A percentile compares a stretch with the other conserved stretches of the same genome.
Conservation (phyloP, 2,329 filamentous ascomycete genomes). For the Dothistroma pini region DNA sequence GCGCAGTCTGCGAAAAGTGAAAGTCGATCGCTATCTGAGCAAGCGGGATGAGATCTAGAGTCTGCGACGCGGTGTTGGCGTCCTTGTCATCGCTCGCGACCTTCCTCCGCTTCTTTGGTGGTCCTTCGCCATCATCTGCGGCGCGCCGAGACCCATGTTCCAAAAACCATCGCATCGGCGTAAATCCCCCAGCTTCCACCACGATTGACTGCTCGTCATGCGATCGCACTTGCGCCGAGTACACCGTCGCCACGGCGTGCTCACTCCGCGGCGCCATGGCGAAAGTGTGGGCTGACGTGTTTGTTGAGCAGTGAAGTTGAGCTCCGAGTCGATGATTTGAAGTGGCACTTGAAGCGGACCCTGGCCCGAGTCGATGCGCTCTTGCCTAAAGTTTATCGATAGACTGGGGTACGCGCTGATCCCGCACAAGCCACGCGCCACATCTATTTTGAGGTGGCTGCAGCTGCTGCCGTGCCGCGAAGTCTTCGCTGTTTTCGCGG, state of each 20-base stretch:
- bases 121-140: slow-evolving; percentile 17
- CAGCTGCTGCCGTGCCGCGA: not conserved
- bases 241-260: slow-evolving; percentile 25
- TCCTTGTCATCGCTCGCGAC: not conserved
- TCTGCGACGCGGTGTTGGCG: not conserved
- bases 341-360: not conserved
- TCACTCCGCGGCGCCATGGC: slow-evolving; percentile 21
- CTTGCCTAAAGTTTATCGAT: not conserved
- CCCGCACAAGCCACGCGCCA: not conserved
- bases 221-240: slow-evolving; percentile 27
- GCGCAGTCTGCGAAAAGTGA: slow-evolving; percentile 25
- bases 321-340: not conserved
- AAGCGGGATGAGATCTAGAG: slow-evolving; percentile 23
- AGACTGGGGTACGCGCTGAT: not conserved
- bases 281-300: not conserved
- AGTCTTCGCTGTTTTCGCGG: not conserved
- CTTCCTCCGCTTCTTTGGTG: slow-evolving; percentile 27
- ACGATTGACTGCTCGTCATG: slow-evolving; percentile 27
- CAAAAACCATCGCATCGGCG: slow-evolving; percentile 32
- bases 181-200: slow-evolving; percentile 33
- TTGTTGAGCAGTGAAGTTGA: slow-evolving; percentile 1
- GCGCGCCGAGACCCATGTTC: slow-evolving; percentile 19
- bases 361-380: not conserved
- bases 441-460: not conserved
- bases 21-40: slow-evolving; percentile 29